Evolutionary conservation across 78 protist species (phyloP), one percentile per base, ranked within the genome.

Genomic region (Speleostelium caveatum): DNA sequence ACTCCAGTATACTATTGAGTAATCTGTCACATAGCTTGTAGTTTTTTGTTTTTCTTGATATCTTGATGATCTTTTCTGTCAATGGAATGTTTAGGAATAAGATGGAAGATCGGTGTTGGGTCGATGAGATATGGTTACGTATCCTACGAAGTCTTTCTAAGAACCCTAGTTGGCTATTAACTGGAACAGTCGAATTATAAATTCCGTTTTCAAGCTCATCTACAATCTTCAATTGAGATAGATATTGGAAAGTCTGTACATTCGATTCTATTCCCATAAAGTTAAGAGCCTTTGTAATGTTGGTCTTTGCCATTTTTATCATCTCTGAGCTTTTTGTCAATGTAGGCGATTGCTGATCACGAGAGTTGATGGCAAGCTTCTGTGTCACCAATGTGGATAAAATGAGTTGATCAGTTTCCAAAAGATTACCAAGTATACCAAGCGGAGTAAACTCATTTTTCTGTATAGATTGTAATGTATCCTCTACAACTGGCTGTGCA

Each of bases 141-240:
- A 59, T 36, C 21, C 91, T 30, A 30, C 91, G 24, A 24, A 83
- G 26, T 30, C 79, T 67, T 41, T 83, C 91, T 0, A 83, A 39
- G 62, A 69, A 83, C 6, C 91, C 91, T 69, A 83, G 39, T 74
- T 74, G 83, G 35, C 53, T 73, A 35, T 73, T 73, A 0, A 73
- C 53, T 33, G 61, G 79, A 30, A 53, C 66, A n/a, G 24, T 35
- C n/a, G n/a, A n/a, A n/a, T n/a, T n/a, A 10, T 45, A 45, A 42
- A 80, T 63, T 14, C 89, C 89, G 56, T 80, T 66, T 59, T 80
- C 89, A n/a, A 83, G 45, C 33, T 83, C 91, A 33, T 83, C 91
- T n/a, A 83, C 32, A 22, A 83, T 30, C 67, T 83, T 83, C 30
- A 83, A 59, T 45, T 83, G 91, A 17, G 91, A 26, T n/a, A 83